Base-by-base conservation (phyloP, 2,329 filamentous ascomycete species). In the Neonectria coccinea region DNA sequence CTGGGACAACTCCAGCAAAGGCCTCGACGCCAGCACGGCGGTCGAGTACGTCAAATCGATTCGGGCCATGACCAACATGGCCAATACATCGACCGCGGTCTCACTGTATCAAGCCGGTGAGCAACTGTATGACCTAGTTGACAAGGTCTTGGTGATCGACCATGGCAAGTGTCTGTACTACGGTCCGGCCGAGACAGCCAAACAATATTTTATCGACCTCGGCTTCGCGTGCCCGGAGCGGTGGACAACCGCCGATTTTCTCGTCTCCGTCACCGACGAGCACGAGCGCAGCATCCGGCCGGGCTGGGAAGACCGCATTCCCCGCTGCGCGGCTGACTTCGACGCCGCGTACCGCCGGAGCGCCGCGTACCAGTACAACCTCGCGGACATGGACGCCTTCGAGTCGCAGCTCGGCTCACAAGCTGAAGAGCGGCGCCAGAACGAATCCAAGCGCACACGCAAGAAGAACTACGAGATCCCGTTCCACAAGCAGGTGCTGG, bases 101-200 rank as follows among this genome's bases (percentile, higher is more conserved):
- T 89, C 90, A 86, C 81, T 93, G 0, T 93, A 93, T 76, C 89
- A 92, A 73, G 89, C 89, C 0, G 86, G 88, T 5, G 88, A 92
- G 61, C 86, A 83, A 3, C 86, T 91, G 29, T 91, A 88, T 70
- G 80, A 88, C 2, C 81, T 91, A 2, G 91, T 92, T 79, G 91
- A 93, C 76, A 93, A 93, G 77, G 90, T 93, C 0, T 77, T 92
- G 48, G 85, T 94, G n/a, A 91, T 94, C 52, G 89, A 92, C 65
- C 60, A 89, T 55, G 92, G 92, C 3, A 86, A 88, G 62, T 91
- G 91, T 68, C 87, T 93, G 20, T 94, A 88, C 79, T 94, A 89
- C 70, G 92, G 92, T 2, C 83, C 83, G 0, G 84, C 87, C 0
- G 83, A 86, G 5, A 80, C 86, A 2, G 92, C 91, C 1, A 91